Base-by-base conservation (phyloP, 1,139 yeast species). In the Pneumocystis carinii region DNA sequence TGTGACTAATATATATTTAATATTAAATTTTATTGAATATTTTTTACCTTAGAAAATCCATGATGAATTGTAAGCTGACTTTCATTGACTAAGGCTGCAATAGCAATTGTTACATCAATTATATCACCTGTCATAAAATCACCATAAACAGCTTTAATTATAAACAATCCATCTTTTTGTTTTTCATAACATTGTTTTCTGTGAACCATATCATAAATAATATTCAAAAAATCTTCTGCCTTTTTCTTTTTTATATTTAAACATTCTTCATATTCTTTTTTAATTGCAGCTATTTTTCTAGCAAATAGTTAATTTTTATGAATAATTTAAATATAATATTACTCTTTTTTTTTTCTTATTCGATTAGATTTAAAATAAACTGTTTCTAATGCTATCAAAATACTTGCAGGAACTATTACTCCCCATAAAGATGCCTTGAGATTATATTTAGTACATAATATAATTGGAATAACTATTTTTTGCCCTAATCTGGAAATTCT, bases 61-160 rank as follows among this genome's bases (percentile, higher is more conserved):
- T 59, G 53, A 17, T 63, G 62, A 19, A 63, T 17, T 1, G 59
- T 59, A 59, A 63, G 58, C 41, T 63, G 65, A 39, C 61, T 61
- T 12, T 63, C 55, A 48, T 61, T 61, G 53, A 63, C 35, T 17
- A 60, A 62, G 17, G 65, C 63, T 4, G 65, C 65, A 17, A 63
- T 37, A 15, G 65, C 62, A n/a, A 62, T 59, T 38, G 65, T 63
- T 41, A 63, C 65, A 39, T 63, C 65, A 19, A 63, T 61, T 8
- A 57, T 41, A 41, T 61, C 58, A 12, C 37, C 61, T 19, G 36
- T 53, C 14, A 63, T 57, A 12, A 63, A 63, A 59, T 63, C 55
- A 7, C 55, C 55, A 48, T 48, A 48, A 24, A 48, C 32, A 1
- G 55, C 55, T 7, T 48, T 48, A 48, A 48, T 48, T 24, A 48